Evolutionary conservation across 257 asterid species (phyloP).

Genomic region (Ilex aquifolium): DNA sequence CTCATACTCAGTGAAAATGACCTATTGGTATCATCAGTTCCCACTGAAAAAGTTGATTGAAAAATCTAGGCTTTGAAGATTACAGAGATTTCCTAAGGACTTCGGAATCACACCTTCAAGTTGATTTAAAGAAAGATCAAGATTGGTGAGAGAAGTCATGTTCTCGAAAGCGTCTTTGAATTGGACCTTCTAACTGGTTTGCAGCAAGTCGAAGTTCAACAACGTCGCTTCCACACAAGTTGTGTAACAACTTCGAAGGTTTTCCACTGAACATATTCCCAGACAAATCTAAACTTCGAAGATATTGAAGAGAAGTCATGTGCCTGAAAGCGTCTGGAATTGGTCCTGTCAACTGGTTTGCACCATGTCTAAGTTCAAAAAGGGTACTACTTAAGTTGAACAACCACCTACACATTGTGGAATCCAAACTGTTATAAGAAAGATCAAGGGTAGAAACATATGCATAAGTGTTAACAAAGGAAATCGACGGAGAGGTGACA

Average conservation of each 20-base stretch:
- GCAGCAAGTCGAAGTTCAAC: too few species aligned
- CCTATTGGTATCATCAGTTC: too few species aligned
- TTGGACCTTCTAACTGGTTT: too few species aligned
- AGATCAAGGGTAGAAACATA: not conserved
- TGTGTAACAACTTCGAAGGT: not conserved
- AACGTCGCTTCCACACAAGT: not conserved
- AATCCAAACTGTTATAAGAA: not conserved
- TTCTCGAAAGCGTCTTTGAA: too few species aligned
- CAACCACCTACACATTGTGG: not conserved
- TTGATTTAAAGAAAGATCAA: too few species aligned
- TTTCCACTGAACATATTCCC: not conserved
- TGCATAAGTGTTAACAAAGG: not conserved
- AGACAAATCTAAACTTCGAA: not conserved
- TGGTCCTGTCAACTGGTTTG: not conserved
- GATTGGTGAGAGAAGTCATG: too few species aligned
- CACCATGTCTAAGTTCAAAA: not conserved
- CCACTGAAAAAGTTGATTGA: too few species aligned
- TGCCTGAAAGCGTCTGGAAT: not conserved
- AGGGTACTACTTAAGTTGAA: not conserved
- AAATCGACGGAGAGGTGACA: not conserved
- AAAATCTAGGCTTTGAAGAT: too few species aligned
- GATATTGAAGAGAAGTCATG: not conserved
- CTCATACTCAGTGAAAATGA: too few species aligned
- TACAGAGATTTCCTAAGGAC: too few species aligned
- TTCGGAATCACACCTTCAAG: too few species aligned